Percentiles rank a stretch among this genome's conserved stretches.
phyloP scores from a whole-genome alignment of 2,329 filamentous ascomycete species.

The Aureobasidium namibiae region DNA sequence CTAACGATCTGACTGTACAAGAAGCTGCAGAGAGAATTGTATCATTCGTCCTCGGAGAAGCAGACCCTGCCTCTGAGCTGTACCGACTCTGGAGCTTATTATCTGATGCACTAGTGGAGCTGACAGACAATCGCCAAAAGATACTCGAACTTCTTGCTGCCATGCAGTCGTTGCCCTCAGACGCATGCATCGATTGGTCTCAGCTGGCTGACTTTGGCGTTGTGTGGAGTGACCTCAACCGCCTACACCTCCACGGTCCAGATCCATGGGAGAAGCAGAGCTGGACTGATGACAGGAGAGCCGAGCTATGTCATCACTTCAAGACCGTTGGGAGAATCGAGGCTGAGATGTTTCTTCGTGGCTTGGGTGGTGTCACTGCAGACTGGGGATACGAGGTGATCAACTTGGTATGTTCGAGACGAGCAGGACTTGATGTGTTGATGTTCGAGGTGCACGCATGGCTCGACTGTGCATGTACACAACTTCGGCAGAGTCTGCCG shows the following conservation, averaged over 20 bases:
- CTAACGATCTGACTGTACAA: not conserved
- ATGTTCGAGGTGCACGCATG: not conserved
- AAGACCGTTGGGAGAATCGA: not conserved
- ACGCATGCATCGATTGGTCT: not conserved
- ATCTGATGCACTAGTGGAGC: not conserved
- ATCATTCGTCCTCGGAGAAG: not conserved
- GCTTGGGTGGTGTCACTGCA: not conserved
- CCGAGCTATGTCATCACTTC: not conserved
- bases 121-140: not conserved
- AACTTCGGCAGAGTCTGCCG: not conserved
- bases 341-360: not conserved
- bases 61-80: not conserved
- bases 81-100: not conserved
- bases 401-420: not conserved
- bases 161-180: not conserved
- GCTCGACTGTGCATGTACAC: not conserved
- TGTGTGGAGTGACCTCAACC: not conserved
- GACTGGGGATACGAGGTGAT: not conserved
- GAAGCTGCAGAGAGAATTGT: not conserved
- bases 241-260: not conserved
- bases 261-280: not conserved
- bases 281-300: not conserved
- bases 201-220: not conserved
- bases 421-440: not conserved
- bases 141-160: not conserved